Conservation (phyloP, 306 rosid species). For the Astragalus glycyphyllos region DNA sequence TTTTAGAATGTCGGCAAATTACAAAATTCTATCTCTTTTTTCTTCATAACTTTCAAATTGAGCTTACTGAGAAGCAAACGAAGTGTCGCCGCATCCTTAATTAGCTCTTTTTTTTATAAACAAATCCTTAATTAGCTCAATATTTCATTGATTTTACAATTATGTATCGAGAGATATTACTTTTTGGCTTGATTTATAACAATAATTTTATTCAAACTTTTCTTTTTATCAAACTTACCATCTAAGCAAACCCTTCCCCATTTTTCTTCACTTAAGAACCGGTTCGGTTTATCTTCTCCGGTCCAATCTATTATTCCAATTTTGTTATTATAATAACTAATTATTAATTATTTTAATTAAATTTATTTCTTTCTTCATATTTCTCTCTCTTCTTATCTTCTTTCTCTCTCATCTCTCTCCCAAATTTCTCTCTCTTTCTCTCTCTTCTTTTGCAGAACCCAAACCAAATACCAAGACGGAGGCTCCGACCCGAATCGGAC, state of each 20-base stretch:
- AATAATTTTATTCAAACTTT: no score
- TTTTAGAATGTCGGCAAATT: no score
- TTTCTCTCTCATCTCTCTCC: conserved; percentile 51
- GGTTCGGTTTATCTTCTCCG: conserved; percentile 49
- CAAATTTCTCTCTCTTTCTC: conserved; percentile 52
- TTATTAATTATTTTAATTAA: conserved; percentile 36
- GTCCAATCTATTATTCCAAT: conserved; percentile 38
- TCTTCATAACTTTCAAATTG: no score
- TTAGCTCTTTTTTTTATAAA: no score
- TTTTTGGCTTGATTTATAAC: conserved; percentile 2
- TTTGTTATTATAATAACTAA: background rate
- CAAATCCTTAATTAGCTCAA: no score
- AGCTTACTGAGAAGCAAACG: no score
- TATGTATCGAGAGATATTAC: background rate
- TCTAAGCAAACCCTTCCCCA: no score
- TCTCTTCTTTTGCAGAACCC: conserved; percentile 43
- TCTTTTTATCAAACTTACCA: no score
- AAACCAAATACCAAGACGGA: conserved; percentile 49
- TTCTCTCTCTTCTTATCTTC: conserved; percentile 48
- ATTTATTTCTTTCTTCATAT: conserved; percentile 9
- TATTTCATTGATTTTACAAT: no score
- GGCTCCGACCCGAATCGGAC: conserved; percentile 53
- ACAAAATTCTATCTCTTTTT: no score
- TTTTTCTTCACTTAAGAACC: no score
- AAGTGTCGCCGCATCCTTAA: no score